phyloP scores from a whole-genome alignment of 805 yeast species.

The Suhomyces tanzawaensis region DNA sequence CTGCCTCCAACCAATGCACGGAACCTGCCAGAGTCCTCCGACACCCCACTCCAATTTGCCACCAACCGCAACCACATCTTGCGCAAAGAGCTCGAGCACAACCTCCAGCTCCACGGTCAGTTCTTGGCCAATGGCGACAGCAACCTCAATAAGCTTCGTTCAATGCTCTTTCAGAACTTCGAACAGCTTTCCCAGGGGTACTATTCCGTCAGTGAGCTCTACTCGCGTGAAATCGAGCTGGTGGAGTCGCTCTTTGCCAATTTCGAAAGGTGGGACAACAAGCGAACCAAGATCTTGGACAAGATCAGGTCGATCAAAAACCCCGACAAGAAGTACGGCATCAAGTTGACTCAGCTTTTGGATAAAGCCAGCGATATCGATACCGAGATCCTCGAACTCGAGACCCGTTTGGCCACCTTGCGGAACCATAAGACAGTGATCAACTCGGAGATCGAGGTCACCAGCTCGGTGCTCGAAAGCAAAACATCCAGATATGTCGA shows the following conservation, averaged over 20 bases:
- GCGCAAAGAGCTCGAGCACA: conserved; percentile 20
- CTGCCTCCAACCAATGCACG: not conserved
- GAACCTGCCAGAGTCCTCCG: conserved; percentile 1
- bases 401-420: conserved; percentile 30
- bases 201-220: conserved; percentile 47
- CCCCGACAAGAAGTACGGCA: conserved; percentile 40
- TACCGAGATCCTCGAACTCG: conserved; percentile 37
- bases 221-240: conserved; percentile 34
- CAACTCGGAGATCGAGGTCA: conserved; percentile 38
- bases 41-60: conserved; percentile 32
- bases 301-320: conserved; percentile 41
- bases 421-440: conserved; percentile 34
- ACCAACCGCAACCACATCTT: conserved; percentile 26
- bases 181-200: conserved; percentile 42
- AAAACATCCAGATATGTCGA: conserved; percentile 45
- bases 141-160: conserved; percentile 27
- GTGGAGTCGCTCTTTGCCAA: conserved; percentile 23
- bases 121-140: conserved; percentile 34
- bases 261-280: conserved; percentile 42
- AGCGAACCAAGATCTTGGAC: conserved; percentile 29
- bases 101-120: conserved; percentile 22
- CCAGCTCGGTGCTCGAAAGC: conserved; percentile 51
- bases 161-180: conserved; percentile 24
- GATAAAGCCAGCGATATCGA: conserved; percentile 32
- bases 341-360: conserved; percentile 35